These are phyloP conservation scores for Pseudogymnoascus sp. DNA, from an alignment of 2,329 filamentous ascomycete genomes.

Conservation along the genomic window DNA sequence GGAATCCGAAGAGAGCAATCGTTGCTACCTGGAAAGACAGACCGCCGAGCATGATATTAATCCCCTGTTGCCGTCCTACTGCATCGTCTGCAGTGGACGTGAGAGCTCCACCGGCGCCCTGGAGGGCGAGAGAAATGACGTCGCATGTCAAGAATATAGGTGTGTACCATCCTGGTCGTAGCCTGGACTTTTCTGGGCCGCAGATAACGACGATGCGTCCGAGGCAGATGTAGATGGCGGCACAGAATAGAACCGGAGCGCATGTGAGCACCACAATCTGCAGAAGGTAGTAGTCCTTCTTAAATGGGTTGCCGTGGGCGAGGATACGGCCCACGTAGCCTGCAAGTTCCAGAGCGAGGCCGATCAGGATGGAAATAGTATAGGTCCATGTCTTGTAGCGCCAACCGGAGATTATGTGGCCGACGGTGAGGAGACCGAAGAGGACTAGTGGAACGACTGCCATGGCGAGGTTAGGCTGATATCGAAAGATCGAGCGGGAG, in stretches of 20 bases:
- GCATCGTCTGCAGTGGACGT: slow-evolving; percentile 46
- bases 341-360: slow-evolving; percentile 48
- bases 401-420: slow-evolving; percentile 28
- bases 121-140: slow-evolving; percentile 52
- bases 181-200: slow-evolving; percentile 42
- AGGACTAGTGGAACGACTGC: slow-evolving; percentile 46
- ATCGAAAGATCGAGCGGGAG: slow-evolving; percentile 39
- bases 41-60: slow-evolving; percentile 58
- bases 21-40: slow-evolving; percentile 54
- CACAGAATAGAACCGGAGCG: slow-evolving; percentile 57
- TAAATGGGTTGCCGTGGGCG: slow-evolving; percentile 47
- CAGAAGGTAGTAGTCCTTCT: slow-evolving; percentile 42
- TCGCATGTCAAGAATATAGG: slow-evolving; percentile 58
- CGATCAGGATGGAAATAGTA: slow-evolving; percentile 45
- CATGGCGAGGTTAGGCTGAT: slow-evolving; percentile 45
- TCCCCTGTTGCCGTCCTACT: slow-evolving; percentile 25
- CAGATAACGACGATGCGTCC: slow-evolving; percentile 42
- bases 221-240: slow-evolving; percentile 57
- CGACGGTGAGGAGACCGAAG: slow-evolving; percentile 39
- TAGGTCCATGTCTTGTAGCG: slow-evolving; percentile 27
- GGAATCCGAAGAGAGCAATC: slow-evolving; percentile 45
- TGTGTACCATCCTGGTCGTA: slow-evolving; percentile 42
- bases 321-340: slow-evolving; percentile 54
- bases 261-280: slow-evolving; percentile 58
- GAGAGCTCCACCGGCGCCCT: slow-evolving; percentile 53